These are phyloP conservation scores for Trichosporon sp. DNA, from an alignment of 1,284 basidiomycete genomes.

Conservation along the genomic window DNA sequence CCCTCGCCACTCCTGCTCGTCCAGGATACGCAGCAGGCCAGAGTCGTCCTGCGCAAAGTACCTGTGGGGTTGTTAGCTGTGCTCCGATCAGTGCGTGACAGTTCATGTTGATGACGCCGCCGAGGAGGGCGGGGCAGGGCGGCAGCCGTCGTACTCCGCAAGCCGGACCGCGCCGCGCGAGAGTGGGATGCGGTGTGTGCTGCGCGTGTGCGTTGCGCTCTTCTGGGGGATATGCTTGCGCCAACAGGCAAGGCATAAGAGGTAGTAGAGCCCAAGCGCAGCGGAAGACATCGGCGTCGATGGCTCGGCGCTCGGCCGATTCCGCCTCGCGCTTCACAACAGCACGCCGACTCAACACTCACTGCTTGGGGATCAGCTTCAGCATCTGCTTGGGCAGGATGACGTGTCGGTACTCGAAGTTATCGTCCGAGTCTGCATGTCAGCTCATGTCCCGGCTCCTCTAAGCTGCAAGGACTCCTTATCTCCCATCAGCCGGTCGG, in stretches of 20 bases:
- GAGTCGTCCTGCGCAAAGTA: constrained; percentile 69
- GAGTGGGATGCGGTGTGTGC: no score
- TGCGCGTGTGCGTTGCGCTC: no score
- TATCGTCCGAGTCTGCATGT: constrained; percentile 59
- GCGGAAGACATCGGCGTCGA: neutral
- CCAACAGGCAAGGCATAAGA: no score
- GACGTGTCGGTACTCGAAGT: constrained; percentile 78
- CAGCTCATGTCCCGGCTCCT: neutral
- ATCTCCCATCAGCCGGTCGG: neutral
- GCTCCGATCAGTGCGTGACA: no score
- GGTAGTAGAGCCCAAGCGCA: no score
- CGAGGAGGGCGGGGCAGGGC: no score
- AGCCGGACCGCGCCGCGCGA: no score
- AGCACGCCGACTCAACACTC: constrained; percentile 56
- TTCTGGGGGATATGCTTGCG: no score
- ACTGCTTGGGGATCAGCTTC: constrained; percentile 81
- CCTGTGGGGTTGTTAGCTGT: constrained; percentile 38
- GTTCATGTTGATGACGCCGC: no score
- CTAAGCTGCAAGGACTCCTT: no score
- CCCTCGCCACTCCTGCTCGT: constrained; percentile 88
- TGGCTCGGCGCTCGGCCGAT: neutral
- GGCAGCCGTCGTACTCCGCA: no score
- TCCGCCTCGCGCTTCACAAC: neutral
- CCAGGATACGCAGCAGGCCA: constrained; percentile 77
- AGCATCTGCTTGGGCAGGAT: constrained; percentile 85